These are phyloP conservation scores for Linum lewisii DNA, from an alignment of 345 rosid genomes.

Conservation along the genomic window DNA sequence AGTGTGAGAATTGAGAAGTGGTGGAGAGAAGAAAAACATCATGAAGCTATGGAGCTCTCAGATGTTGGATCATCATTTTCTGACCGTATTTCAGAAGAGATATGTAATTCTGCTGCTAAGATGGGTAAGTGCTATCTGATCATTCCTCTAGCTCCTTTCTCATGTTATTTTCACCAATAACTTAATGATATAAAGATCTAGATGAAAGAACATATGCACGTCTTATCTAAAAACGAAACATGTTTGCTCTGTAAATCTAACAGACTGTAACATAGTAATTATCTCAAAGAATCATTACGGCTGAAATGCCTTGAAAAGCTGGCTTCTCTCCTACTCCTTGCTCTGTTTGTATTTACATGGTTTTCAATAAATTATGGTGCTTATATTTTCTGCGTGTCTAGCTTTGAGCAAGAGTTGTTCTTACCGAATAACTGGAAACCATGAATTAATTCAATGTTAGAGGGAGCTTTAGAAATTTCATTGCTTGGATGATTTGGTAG, in stretches of 20 bases:
- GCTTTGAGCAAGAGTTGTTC: neutral
- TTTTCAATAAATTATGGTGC: neutral
- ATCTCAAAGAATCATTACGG: neutral
- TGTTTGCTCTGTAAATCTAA: too few relatives aligned
- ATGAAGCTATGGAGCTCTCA: constrained; percentile 68
- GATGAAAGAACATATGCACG: too few relatives aligned
- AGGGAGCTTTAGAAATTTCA: neutral
- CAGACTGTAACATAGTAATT: neutral
- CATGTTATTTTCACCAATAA: neutral
- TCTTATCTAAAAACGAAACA: too few relatives aligned
- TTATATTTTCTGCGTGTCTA: neutral
- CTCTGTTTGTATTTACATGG: neutral
- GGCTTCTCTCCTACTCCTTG: neutral
- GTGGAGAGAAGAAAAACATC: constrained; percentile 96
- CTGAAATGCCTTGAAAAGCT: neutral
- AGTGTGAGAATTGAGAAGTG: constrained; percentile 91
- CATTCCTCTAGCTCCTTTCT: too few relatives aligned
- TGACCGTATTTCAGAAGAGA: constrained; percentile 85
- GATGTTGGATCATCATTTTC: constrained; percentile 60
- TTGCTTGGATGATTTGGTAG: neutral
- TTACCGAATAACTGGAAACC: neutral
- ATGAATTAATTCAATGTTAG: neutral
- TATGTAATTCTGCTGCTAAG: constrained; percentile 93
- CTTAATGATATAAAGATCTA: neutral
- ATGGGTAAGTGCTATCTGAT: constrained; percentile 54